Base-by-base conservation (phyloP, 148 eudicot species). In the Linanthus parryae region DNA sequence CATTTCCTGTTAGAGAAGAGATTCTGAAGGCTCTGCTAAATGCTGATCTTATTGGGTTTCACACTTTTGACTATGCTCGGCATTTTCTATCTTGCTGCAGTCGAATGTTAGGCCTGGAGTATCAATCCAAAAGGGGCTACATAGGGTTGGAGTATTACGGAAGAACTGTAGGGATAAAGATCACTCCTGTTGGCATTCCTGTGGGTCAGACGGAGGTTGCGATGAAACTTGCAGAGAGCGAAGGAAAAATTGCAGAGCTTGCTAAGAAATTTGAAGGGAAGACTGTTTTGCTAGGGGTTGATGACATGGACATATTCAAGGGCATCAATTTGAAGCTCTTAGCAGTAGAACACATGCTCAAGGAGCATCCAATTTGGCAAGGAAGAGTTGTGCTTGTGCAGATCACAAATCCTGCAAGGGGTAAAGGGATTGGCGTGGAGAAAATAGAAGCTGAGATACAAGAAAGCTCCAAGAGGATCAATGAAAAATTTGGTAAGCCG, bases 351-450 rank as follows among this genome's bases (percentile, higher is more conserved):
- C 67, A 51, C 6, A 49, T 68, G 68, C 63, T 68, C 12, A 68
- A 68, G 58, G 48, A 56, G 34, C 73, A 68, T 24, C 67, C 59
- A 27, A 51, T 36, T 11, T 68, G 73, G 73, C 63, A 45, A 41
- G 73, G 55, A 28, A 62, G 64, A 42, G 73, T 68, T 29, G 68
- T 68, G 37, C 59, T 68, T 27, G 55, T 68, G 8, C 73, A 71
- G 57, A 65, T 71, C 60, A 70, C 20, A 17, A 71, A 71, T 49
- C 76, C 76, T 16, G 61, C 68, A 9, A 66, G 76, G 50, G 72
- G 72, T 33, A 72, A 42, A 61, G 76, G 76, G 60, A 62, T 72
- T 36, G 67, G 65, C 52, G 34, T 66, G 58, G 76, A 72, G 27
- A 58, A 62, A 23, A 62, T 50, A 45, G 68, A 52, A 46, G 65